Evolutionary conservation across 176 grass and related monocot genomes (phyloP).

Genomic region (Oryza nivara): DNA sequence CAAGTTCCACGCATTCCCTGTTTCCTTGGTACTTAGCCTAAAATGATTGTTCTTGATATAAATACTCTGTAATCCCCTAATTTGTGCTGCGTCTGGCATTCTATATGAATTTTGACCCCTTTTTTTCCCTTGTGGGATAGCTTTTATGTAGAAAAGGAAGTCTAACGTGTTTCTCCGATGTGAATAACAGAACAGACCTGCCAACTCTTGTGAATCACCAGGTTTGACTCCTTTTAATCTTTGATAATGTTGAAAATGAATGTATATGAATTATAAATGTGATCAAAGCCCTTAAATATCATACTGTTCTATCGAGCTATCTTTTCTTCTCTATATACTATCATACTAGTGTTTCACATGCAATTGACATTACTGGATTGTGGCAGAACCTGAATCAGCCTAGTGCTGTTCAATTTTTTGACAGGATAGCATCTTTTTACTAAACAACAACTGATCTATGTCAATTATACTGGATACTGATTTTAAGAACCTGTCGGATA

Average conservation of each 20-base stretch:
- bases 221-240: neutral
- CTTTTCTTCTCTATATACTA: neutral
- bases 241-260: neutral
- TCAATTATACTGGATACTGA: conserved; percentile 14
- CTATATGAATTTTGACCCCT: neutral
- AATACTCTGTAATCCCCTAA: neutral
- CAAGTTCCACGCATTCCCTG: neutral
- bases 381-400: neutral
- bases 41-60: neutral
- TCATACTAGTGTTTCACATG: neutral
- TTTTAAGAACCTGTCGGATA: conserved; percentile 26
- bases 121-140: neutral
- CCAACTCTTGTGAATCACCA: neutral
- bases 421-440: neutral
- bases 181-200: neutral
- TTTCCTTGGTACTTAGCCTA: neutral
- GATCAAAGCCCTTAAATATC: too few species aligned
- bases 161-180: too few species aligned
- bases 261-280: neutral
- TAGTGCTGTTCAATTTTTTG: neutral
- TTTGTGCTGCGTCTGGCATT: neutral
- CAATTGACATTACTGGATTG: neutral
- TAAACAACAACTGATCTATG: conserved; percentile 21
- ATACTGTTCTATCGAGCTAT: too few species aligned
- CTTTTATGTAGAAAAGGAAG: neutral